Conservation (phyloP, 352 stramenopile genomes). For the Pelagophyceae sp. region DNA sequence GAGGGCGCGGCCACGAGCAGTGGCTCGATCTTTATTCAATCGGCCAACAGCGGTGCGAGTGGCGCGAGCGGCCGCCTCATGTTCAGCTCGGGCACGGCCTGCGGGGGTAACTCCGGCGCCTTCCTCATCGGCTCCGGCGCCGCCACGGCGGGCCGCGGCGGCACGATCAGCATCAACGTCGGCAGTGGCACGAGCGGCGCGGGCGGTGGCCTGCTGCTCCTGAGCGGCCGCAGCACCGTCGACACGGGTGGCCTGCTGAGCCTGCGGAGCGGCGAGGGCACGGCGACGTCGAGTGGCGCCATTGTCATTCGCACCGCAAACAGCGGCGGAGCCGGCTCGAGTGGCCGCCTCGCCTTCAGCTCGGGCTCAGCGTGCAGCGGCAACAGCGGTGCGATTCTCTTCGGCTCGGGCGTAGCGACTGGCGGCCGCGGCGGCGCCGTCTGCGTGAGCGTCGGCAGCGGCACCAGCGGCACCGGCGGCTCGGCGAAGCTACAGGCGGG, state of each 20-base stretch:
- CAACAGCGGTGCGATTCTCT: slow-evolving; percentile 27
- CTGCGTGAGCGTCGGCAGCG: slow-evolving; percentile 27
- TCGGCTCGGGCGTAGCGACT: slow-evolving; percentile 26
- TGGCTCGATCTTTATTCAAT: slow-evolving; percentile 34
- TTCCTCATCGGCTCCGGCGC: slow-evolving; percentile 18
- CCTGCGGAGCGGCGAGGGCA: background rate
- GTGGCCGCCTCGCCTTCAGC: slow-evolving; percentile 29
- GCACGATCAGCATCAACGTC: background rate
- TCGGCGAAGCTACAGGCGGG: slow-evolving; percentile 28
- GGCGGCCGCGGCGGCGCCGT: slow-evolving; percentile 28
- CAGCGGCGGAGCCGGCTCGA: slow-evolving; percentile 14
- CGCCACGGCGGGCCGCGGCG: background rate
- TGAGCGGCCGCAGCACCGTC: background rate
- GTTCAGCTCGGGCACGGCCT: slow-evolving; percentile 6
- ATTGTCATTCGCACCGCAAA: background rate
- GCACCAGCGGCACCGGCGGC: slow-evolving; percentile 12
- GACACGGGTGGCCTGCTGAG: background rate
- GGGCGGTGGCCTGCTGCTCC: background rate
- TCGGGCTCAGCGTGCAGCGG: slow-evolving; percentile 22
- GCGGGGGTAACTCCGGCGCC: background rate
- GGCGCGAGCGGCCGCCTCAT: slow-evolving; percentile 4
- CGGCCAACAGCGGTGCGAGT: slow-evolving; percentile 24
- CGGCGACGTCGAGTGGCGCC: background rate
- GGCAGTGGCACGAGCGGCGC: slow-evolving; percentile 7
- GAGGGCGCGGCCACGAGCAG: slow-evolving; percentile 25